These are phyloP conservation scores for Spergularia bocconei DNA, from an alignment of 148 eudicot species.

Conservation along the genomic window DNA sequence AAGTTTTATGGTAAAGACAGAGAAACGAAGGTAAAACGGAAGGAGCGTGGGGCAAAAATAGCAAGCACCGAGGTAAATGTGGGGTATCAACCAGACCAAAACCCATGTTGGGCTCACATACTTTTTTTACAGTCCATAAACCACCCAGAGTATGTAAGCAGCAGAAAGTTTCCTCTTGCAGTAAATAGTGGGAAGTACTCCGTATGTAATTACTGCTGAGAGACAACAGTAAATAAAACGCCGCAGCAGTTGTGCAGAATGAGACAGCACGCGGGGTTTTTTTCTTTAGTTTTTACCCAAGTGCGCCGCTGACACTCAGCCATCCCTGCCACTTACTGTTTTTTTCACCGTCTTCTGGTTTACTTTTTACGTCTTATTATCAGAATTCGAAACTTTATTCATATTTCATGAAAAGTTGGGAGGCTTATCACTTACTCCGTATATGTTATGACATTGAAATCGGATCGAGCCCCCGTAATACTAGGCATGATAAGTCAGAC, in stretches of 20 bases:
- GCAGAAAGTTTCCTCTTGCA: neutral
- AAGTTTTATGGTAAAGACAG: neutral
- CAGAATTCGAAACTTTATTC: too few species aligned
- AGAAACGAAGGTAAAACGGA: neutral
- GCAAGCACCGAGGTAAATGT: constrained; percentile 32
- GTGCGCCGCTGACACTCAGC: too few species aligned
- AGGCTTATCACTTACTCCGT: too few species aligned
- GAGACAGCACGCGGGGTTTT: constrained; percentile 22
- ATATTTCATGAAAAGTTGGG: too few species aligned
- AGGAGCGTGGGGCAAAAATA: constrained; percentile 8
- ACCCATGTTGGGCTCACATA: neutral
- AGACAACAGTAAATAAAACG: neutral
- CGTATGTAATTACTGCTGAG: too few species aligned
- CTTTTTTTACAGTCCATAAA: neutral
- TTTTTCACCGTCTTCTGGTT: too few species aligned
- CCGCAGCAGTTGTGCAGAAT: constrained; percentile 4
- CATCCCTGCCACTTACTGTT: too few species aligned
- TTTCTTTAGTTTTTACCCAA: too few species aligned
- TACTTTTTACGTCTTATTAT: too few species aligned
- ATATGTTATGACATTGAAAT: too few species aligned
- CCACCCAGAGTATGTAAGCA: constrained; percentile 20
- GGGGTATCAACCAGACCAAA: constrained; percentile 27
- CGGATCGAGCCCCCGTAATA: too few species aligned
- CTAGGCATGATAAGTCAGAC: too few species aligned
- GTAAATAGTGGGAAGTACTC: neutral